Evolutionary conservation across 805 yeast species (phyloP), one percentile per base, ranked within the genome.

Genomic region (Metschnikowia cerradonensis): DNA sequence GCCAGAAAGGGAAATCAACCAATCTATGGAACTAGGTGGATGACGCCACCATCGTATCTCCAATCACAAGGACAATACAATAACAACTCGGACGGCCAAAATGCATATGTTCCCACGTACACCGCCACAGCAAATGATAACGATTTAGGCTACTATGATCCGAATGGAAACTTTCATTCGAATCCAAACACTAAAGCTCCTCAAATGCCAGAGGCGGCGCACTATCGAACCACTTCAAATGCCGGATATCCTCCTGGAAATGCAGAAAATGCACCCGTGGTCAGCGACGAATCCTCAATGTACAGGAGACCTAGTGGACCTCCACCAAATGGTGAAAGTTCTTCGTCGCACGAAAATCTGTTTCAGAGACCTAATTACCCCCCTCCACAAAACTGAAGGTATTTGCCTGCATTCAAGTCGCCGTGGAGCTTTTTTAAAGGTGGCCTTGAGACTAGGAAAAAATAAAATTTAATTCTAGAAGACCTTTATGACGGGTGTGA

Each of bases 81-180:
- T 48, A 75, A 73, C 42, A 78, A 77, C 0, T 41, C 52, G 2
- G 75, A 68, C 33, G 54, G 63, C 50, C 72, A 70, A 13, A 61
- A 64, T 41, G 62, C 68, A 7, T 81, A 73, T 57, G 88, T 86
- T 1, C 95, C 95, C 0, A 76, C 84, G 2, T 87, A 87, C 56
- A 80, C 90, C 0, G 87, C 72, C 11, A 67, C 73, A 14, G 83
- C 90, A 0, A 83, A 83, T 54, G 88, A 83, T 30, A 75, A 79
- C 43, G 96, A 90, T 63, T 80, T 86, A 63, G 96, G 95, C 0
- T 84, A 79, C 64, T 88, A 87, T 59, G 94, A 88, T 63, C 70
- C 68, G 34, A 65, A 74, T 33, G 96, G 90, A 35, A 74, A 48
- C n/a, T 55, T 52, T 22, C 53, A 53, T 33, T 49, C 57, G 5